Evolutionary conservation across 148 eudicot genomes (phyloP).

Genomic region (Drosera capensis): DNA sequence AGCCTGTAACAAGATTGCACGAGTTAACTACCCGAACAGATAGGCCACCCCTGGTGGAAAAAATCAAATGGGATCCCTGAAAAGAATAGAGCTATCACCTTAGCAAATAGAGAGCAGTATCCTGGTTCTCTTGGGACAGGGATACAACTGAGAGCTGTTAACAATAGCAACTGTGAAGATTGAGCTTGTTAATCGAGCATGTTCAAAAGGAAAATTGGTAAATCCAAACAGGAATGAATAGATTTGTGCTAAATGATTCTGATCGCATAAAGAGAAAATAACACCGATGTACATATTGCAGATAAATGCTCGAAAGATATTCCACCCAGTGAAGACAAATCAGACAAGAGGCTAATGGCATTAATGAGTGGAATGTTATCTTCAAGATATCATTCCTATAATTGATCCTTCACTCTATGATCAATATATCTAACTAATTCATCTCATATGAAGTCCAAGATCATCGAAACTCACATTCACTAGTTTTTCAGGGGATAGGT

Average conservation of each 20-base stretch:
- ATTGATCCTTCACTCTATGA: neutral
- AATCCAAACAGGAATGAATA: neutral
- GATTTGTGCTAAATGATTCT: no score
- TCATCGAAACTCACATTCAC: slow-evolving; percentile 43
- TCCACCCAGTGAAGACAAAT: slow-evolving; percentile 1
- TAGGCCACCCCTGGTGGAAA: neutral
- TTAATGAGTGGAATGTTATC: no score
- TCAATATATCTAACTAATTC: neutral
- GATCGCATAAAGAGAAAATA: no score
- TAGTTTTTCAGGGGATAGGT: slow-evolving; percentile 44
- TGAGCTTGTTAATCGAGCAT: no score
- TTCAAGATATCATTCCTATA: no score
- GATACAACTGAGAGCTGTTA: slow-evolving; percentile 42
- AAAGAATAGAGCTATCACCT: slow-evolving; percentile 25
- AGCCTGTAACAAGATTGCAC: slow-evolving; percentile 26
- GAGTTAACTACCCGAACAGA: neutral
- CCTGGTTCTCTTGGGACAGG: slow-evolving; percentile 33
- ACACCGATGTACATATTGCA: no score
- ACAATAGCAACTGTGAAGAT: slow-evolving; percentile 3
- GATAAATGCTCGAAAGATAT: no score
- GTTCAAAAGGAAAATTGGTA: neutral
- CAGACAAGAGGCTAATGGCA: no score
- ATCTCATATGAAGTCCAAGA: slow-evolving; percentile 7
- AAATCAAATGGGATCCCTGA: neutral
- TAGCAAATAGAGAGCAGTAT: slow-evolving; percentile 40